Evolutionary conservation across 2,329 filamentous ascomycete genomes (phyloP).

Genomic region (Sphaerulina vaccinii): DNA sequence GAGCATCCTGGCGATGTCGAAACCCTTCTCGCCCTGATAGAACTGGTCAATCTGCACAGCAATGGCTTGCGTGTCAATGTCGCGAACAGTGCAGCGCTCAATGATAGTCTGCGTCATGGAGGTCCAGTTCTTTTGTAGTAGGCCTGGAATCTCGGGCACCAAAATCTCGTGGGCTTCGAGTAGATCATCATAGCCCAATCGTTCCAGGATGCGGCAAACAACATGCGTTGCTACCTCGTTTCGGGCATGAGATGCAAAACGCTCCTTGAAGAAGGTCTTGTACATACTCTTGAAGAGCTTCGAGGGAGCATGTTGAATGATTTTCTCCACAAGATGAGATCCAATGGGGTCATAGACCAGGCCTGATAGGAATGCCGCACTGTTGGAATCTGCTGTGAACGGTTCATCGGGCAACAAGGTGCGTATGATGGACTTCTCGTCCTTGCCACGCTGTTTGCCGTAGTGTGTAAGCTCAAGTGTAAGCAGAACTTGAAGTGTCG

Average conservation of each 20-base stretch:
- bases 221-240: slow-evolving; percentile 92
- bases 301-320: slow-evolving; percentile 76
- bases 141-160: slow-evolving; percentile 66
- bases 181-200: slow-evolving; percentile 83
- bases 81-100: slow-evolving; percentile 73
- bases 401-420: slow-evolving; percentile 78
- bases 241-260: slow-evolving; percentile 75
- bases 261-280: slow-evolving; percentile 72
- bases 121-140: slow-evolving; percentile 73
- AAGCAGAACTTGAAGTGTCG: slow-evolving; percentile 84
- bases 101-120: slow-evolving; percentile 79
- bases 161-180: slow-evolving; percentile 70
- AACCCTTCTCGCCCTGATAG: slow-evolving; percentile 49
- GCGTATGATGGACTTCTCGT: slow-evolving; percentile 68
- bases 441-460: slow-evolving; percentile 64
- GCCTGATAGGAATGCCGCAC: slow-evolving; percentile 77
- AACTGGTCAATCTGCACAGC: slow-evolving; percentile 58
- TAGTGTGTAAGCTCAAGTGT: slow-evolving; percentile 79
- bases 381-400: slow-evolving; percentile 69
- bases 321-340: slow-evolving; percentile 82
- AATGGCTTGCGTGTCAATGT: slow-evolving; percentile 56
- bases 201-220: slow-evolving; percentile 75
- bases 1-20: slow-evolving; percentile 60
- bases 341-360: slow-evolving; percentile 89
- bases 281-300: slow-evolving; percentile 90